Evolutionary conservation across 306 rosid species (phyloP).

Genomic region (Acacia melanoxylon): DNA sequence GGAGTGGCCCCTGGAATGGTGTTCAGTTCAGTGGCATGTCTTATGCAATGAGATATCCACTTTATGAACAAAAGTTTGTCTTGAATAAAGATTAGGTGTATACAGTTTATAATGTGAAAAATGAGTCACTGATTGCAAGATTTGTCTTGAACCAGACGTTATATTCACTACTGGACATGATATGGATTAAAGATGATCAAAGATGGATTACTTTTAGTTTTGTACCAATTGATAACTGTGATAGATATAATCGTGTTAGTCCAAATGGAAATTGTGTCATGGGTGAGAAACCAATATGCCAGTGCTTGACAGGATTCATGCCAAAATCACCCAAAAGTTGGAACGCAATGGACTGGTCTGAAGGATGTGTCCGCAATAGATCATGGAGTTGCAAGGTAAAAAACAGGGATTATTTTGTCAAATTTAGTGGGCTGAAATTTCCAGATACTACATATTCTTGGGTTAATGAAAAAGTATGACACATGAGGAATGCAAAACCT

Average conservation of each 20-base stretch:
- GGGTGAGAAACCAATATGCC: not conserved
- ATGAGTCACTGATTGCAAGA: not conserved
- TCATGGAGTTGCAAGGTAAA: not conserved
- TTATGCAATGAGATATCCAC: not conserved
- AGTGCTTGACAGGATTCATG: not conserved
- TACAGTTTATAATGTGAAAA: rapidly evolving
- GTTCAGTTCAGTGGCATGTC: not conserved
- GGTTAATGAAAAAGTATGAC: conserved; percentile 14
- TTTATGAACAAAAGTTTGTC: not conserved
- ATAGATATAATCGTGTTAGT: not conserved
- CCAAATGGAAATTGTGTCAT: not conserved
- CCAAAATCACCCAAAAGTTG: not conserved
- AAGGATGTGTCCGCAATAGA: not conserved
- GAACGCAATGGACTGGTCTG: not conserved
- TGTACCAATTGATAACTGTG: not conserved
- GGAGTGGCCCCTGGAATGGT: too few species aligned
- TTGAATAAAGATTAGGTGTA: not conserved
- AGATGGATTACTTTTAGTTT: not conserved
- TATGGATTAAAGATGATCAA: not conserved
- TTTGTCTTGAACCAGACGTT: not conserved
- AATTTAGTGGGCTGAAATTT: not conserved
- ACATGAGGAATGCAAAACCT: not conserved
- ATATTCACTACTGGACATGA: not conserved
- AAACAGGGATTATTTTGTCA: not conserved
- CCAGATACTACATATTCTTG: conserved; percentile 32